Evolutionary conservation across 108 stramenopile species (phyloP), one percentile per base, ranked within the genome.

Genomic region (Bacterosira constricta): DNA sequence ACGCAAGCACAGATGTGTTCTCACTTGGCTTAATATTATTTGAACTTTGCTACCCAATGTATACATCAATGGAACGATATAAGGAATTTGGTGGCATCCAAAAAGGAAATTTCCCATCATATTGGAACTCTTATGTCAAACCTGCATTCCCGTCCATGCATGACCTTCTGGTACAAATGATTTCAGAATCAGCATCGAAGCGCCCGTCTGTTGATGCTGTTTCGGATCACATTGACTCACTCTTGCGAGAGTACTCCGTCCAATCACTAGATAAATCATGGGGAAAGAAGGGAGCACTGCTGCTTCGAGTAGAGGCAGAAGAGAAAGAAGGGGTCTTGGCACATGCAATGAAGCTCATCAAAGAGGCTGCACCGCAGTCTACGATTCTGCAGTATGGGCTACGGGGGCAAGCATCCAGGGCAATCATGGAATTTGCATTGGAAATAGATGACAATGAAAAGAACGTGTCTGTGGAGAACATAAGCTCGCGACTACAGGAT

Each of bases 1-100:
- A 96, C 72, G 88, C 92, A 32, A 92, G 88, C 44, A 96, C 97
- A 1, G 98, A 99, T 81, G 75, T 99, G 46, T 99, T 88, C 72
- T 90, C 90, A 11, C 80, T 99, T 1, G 98, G 98, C 4, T 84
- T 99, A 30, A 92, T 99, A 15, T 79, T 99, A 17, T 99, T 96
- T 70, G 98, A 99, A 78, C 66, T 99, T 65, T 92, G 90, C 67
- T 96, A 93, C 80, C 90, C 90, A 27, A 92, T 95, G 91, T 88
- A 90, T 64, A 95, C 94, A 56, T 80, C 89, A 20, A 89, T 89
- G 86, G 90, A 91, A 67, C 80, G 90, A 54, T 77, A 69, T 6
- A 39, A 77, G 46, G 69, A 69, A 39, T 80, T 80, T 45, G 30
- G 53, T 51, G 61, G 54, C 27, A 73, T 81, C 23, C 46, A 53